Conservation (phyloP, 129 eudicot genomes). For the Daucus carota region DNA sequence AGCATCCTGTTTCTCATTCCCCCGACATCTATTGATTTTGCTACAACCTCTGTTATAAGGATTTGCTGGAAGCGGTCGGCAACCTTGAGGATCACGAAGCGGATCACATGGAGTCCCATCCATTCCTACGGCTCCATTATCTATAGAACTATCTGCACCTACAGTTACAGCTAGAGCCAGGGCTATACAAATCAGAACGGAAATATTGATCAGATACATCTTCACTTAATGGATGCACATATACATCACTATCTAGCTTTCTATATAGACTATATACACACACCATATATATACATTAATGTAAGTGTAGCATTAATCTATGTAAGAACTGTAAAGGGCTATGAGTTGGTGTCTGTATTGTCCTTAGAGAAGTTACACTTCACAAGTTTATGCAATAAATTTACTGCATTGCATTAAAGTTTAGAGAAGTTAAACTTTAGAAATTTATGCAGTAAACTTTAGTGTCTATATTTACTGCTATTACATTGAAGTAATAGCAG, state of each 20-base stretch:
- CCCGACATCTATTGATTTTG: background rate
- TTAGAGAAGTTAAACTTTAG: no score
- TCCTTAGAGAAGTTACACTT: background rate
- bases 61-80: background rate
- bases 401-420: no score
- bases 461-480: no score
- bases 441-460: no score
- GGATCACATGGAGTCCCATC: background rate
- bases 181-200: background rate
- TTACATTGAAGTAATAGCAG: background rate
- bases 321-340: background rate
- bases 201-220: background rate
- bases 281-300: background rate
- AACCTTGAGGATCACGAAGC: background rate
- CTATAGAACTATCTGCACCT: background rate
- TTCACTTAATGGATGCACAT: background rate
- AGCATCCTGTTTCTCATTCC: background rate
- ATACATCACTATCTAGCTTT: background rate
- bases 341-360: background rate
- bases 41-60: background rate
- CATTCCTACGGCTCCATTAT: background rate
- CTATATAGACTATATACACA: background rate
- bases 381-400: no score
- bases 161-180: background rate
- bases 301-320: background rate